phyloP scores from a whole-genome alignment of 352 stramenopile genomes.

The Globisporangium viniferum region DNA sequence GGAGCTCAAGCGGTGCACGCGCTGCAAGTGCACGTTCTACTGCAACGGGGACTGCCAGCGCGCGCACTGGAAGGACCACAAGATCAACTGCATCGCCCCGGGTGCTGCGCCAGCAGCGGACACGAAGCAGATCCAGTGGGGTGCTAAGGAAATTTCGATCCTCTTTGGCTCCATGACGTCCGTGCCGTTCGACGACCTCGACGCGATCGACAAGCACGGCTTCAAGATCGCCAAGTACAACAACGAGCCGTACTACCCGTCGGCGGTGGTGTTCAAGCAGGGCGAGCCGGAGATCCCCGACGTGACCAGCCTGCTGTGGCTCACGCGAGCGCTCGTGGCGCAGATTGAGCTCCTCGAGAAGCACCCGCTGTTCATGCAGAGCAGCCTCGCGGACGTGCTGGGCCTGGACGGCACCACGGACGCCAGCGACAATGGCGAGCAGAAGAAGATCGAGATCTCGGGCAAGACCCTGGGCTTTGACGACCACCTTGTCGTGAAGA shows the following conservation, averaged over 20 bases:
- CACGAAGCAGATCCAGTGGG: slow-evolving; percentile 65
- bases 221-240: slow-evolving; percentile 45
- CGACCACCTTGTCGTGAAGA: slow-evolving; percentile 69
- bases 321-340: slow-evolving; percentile 60
- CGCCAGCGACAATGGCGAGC: slow-evolving; percentile 17
- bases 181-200: slow-evolving; percentile 78
- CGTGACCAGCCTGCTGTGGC: slow-evolving; percentile 63
- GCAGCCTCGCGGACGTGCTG: slow-evolving; percentile 56
- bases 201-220: slow-evolving; percentile 59
- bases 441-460: slow-evolving; percentile 54
- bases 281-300: slow-evolving; percentile 65
- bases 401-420: slow-evolving; percentile 41
- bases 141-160: slow-evolving; percentile 81
- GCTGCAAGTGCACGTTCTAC: slow-evolving; percentile 85
- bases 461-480: slow-evolving; percentile 58
- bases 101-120: slow-evolving; percentile 22
- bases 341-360: slow-evolving; percentile 67
- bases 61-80: slow-evolving; percentile 82
- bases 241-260: slow-evolving; percentile 56
- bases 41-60: slow-evolving; percentile 70
- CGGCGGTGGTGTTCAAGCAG: slow-evolving; percentile 66
- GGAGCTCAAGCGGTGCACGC: slow-evolving; percentile 79
- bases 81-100: slow-evolving; percentile 65
- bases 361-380: slow-evolving; percentile 70
- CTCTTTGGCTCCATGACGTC: slow-evolving; percentile 65